phyloP scores from a whole-genome alignment of 202 grass and related monocot species.

The Panicum virgatum region DNA sequence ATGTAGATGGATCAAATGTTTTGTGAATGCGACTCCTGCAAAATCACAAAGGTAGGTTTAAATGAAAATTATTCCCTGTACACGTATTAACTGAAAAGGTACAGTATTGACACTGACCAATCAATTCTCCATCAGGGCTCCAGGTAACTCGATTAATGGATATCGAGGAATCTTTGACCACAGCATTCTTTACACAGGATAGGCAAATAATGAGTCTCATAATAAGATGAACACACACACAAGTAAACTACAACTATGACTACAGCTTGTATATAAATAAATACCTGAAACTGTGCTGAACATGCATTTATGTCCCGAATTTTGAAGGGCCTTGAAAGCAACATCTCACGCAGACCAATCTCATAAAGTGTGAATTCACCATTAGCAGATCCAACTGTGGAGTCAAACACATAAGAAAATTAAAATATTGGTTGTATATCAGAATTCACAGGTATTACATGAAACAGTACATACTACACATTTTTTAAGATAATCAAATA shows the following conservation, averaged over 20 bases:
- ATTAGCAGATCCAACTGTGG: conserved; percentile 78
- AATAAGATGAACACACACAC: conserved; percentile 23
- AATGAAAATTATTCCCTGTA: conserved; percentile 4
- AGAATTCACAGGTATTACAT: neutral
- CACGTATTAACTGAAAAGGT: conserved; percentile 25
- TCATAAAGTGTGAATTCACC: conserved; percentile 94
- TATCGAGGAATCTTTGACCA: conserved; percentile 71
- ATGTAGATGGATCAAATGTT: conserved; percentile 90
- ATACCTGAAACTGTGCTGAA: conserved; percentile 65
- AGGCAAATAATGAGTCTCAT: conserved; percentile 29
- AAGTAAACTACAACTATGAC: conserved; percentile 27
- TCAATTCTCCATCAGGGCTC: conserved; percentile 92
- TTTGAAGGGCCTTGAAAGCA: conserved; percentile 86
- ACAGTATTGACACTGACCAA: conserved; percentile 60
- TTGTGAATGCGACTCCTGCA: conserved; percentile 87
- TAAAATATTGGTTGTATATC: conserved; percentile 2
- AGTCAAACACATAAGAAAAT: conserved; percentile 35
- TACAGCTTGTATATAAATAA: neutral
- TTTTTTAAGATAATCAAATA: conserved; percentile 19
- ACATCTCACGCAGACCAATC: conserved; percentile 66
- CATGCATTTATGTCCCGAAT: conserved; percentile 60
- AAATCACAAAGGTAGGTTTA: conserved; percentile 32
- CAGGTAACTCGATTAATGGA: conserved; percentile 82
- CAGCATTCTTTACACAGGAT: conserved; percentile 41
- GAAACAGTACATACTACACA: conserved; percentile 5